Evolutionary conservation across 805 yeast species (phyloP), one percentile per base, ranked within the genome.

Genomic region (Kodamaea nitidulidarum): DNA sequence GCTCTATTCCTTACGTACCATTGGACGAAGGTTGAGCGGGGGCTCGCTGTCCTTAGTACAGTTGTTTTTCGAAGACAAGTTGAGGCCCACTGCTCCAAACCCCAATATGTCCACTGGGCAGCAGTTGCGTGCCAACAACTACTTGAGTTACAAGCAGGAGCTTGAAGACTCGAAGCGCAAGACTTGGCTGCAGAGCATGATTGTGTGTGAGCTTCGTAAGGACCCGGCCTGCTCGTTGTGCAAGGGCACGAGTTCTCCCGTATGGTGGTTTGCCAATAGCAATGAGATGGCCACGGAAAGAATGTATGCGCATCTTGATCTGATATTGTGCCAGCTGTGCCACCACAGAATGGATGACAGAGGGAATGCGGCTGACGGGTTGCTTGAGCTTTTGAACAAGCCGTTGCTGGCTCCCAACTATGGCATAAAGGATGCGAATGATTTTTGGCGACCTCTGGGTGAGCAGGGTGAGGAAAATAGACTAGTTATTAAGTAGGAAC

Each of bases 61-160:
- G 42, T 49, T 65, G 26, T 75, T 61, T 53, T 49, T 63, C 28
- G 70, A 60, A 38, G 79, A 65, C 42, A 25, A 63, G 9, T 31
- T 47, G 9, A 58, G 48, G 34, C 14, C 16, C 20, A 40, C 32
- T 10, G 27, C 21, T 11, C 34, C 41, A 15, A 49, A 47, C 27
- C 35, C 18, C 16, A 15, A 8, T 25, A 4, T 25, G 27, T 7
- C 9, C 8, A 53, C 52, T 1, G 72, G 72, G 0, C 63, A 67
- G 4, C 65, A 62, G 33, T 50, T 56, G 20, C 50, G 51, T 15
- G 60, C 72, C 2, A 49, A 50, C 34, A 55, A 50, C 37, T 66
- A 63, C 50, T 45, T 63, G 5, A 43, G 51, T 8, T 45, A 50
- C 45, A 40, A 55, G 8, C 46, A 44, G 36, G 34, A 27, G 14